phyloP scores from a whole-genome alignment of 176 grass and related monocot genomes.

The Bromus sterilis region DNA sequence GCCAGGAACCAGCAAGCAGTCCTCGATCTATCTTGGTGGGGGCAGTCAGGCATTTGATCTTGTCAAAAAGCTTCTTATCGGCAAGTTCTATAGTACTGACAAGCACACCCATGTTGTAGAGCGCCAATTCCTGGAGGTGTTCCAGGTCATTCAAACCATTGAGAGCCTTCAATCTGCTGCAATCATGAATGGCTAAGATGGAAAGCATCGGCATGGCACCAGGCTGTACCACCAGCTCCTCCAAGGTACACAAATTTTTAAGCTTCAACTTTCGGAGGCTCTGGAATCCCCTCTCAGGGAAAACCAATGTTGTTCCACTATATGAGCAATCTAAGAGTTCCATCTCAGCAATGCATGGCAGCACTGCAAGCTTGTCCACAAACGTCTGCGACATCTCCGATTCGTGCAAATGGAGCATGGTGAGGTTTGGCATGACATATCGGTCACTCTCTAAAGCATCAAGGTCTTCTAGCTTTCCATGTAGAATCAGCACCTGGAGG shows the following conservation, averaged over 20 bases:
- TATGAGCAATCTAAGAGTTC: constrained; percentile 25
- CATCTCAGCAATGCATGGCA: constrained; percentile 36
- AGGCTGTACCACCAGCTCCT: constrained; percentile 23
- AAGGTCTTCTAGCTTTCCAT: constrained; percentile 22
- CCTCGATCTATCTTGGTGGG: background rate
- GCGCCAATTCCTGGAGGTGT: constrained; percentile 31
- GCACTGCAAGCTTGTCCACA: constrained; percentile 23
- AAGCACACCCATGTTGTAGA: constrained; percentile 31
- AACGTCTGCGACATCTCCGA: constrained; percentile 23
- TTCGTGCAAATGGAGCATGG: constrained; percentile 11
- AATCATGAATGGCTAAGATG: constrained; percentile 34
- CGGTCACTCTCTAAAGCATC: background rate
- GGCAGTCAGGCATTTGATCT: constrained; percentile 32
- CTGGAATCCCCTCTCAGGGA: constrained; percentile 31
- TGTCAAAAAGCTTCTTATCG: constrained; percentile 17
- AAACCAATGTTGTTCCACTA: constrained; percentile 28
- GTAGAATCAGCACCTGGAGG: constrained; percentile 20
- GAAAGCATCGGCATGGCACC: constrained; percentile 41
- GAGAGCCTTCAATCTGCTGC: constrained; percentile 32
- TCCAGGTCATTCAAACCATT: constrained; percentile 8
- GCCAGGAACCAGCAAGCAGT: background rate
- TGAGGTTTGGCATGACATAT: constrained; percentile 35
- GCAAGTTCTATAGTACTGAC: background rate
- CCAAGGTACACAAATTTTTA: constrained; percentile 34
- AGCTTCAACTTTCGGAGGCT: constrained; percentile 38